Percentiles rank a stretch among this genome's conserved stretches.
Conservation (phyloP, 2,329 filamentous ascomycete genomes). For the Aspergillus sp. region DNA sequence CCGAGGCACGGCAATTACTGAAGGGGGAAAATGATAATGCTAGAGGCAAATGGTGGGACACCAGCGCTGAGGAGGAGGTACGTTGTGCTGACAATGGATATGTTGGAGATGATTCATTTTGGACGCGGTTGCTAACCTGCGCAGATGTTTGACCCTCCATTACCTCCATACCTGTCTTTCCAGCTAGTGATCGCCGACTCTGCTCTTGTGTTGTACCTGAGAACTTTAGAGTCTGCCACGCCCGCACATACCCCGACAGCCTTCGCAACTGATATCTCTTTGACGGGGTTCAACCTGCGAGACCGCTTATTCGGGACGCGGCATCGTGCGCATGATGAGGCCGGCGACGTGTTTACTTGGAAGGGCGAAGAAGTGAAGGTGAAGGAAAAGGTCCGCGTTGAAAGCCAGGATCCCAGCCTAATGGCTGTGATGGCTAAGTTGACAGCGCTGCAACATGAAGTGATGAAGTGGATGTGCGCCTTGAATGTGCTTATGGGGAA, state of each 20-base stretch:
- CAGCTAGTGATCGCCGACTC: conserved; percentile 67
- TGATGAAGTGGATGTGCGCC: conserved; percentile 67
- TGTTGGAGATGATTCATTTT: background rate
- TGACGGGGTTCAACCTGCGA: conserved; percentile 57
- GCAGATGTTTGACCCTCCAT: conserved; percentile 58
- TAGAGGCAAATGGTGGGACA: conserved; percentile 55
- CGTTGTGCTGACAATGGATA: conserved; percentile 14
- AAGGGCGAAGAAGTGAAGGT: conserved; percentile 73
- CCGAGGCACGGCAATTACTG: conserved; percentile 57
- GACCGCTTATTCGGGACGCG: conserved; percentile 51
- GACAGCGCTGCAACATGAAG: conserved; percentile 69
- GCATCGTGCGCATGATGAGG: conserved; percentile 73
- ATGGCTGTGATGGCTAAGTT: conserved; percentile 83
- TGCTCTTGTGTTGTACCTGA: conserved; percentile 65
- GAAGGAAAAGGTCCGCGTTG: conserved; percentile 82
- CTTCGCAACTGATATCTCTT: conserved; percentile 65
- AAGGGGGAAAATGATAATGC: conserved; percentile 53
- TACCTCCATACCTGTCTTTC: conserved; percentile 70
- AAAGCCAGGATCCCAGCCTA: conserved; percentile 83
- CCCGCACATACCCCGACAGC: conserved; percentile 59
- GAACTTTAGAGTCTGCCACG: conserved; percentile 65
- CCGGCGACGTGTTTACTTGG: conserved; percentile 71
- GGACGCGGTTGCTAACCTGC: background rate
- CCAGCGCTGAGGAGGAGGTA: conserved; percentile 58
- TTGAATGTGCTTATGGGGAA: conserved; percentile 75